phyloP scores from a whole-genome alignment of 2,329 filamentous ascomycete species.

The Diatrype stigma region DNA sequence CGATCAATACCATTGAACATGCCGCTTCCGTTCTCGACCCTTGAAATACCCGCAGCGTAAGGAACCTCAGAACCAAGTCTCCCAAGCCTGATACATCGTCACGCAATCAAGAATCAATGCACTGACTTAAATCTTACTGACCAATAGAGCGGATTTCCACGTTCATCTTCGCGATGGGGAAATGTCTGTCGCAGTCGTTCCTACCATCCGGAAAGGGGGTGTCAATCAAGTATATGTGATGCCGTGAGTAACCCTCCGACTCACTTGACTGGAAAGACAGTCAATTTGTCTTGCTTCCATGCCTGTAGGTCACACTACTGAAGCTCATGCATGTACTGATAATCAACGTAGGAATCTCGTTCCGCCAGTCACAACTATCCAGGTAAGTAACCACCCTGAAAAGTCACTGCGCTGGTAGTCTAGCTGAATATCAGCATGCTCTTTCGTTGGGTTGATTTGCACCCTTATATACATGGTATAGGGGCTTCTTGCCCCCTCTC shows the following conservation, averaged over 20 bases:
- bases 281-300: background rate
- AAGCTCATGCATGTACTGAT: background rate
- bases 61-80: background rate
- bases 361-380: slow-evolving; percentile 45
- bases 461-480: no score
- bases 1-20: background rate
- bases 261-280: background rate
- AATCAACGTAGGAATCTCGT: slow-evolving; percentile 35
- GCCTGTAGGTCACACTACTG: no score
- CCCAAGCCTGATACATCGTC: background rate
- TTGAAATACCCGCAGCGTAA: background rate
- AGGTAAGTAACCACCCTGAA: no score
- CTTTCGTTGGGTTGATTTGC: no score
- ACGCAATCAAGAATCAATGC: background rate
- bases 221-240: slow-evolving; percentile 52
- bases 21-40: background rate
- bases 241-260: slow-evolving; percentile 25
- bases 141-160: slow-evolving; percentile 20
- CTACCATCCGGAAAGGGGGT: slow-evolving; percentile 45
- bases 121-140: background rate
- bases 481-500: no score
- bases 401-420: no score
- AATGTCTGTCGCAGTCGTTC: slow-evolving; percentile 47
- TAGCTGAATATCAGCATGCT: no score
- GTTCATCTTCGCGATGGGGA: slow-evolving; percentile 48